These are phyloP conservation scores for Chaetoscypha palmicola DNA, from an alignment of 2,329 filamentous ascomycete species.

Conservation along the genomic window DNA sequence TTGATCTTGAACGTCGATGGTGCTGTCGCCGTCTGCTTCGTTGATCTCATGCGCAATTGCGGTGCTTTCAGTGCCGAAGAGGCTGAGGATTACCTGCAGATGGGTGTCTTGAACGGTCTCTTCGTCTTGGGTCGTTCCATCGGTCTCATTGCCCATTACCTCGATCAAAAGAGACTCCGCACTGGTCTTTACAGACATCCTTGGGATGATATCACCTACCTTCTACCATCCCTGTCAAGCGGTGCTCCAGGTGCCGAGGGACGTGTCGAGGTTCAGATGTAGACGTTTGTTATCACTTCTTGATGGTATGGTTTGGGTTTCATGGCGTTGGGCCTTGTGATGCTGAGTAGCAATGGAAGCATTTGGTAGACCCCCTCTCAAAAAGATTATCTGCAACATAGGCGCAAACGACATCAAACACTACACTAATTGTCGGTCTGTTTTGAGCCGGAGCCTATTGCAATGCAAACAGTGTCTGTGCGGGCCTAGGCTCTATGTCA, in stretches of 20 bases:
- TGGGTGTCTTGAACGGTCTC: slow-evolving; percentile 99
- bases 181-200: slow-evolving; percentile 98
- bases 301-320: slow-evolving; percentile 5
- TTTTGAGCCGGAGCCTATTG: no score
- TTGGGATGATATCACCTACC: slow-evolving; percentile 97
- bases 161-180: slow-evolving; percentile 98
- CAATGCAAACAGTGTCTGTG: no score
- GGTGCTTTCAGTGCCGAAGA: slow-evolving; percentile 94
- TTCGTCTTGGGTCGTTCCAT: slow-evolving; percentile 97
- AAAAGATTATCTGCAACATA: no score
- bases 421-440: no score
- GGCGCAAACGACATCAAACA: no score
- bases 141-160: slow-evolving; percentile 98
- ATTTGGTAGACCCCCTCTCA: slow-evolving; percentile 11
- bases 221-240: slow-evolving; percentile 72
- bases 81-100: slow-evolving; percentile 96
- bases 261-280: slow-evolving; percentile 80
- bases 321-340: slow-evolving; percentile 10
- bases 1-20: slow-evolving; percentile 98
- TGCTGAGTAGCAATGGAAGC: slow-evolving; percentile 8
- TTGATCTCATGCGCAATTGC: slow-evolving; percentile 94
- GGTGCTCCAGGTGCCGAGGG: slow-evolving; percentile 70
- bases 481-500: slow-evolving; percentile 10
- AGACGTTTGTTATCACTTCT: no score
- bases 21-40: slow-evolving; percentile 97